A percentile compares a stretch with the other conserved stretches of the same genome.
Evolutionary conservation across 306 rosid genomes (phyloP).

Genomic region (Alnus glutinosa): DNA sequence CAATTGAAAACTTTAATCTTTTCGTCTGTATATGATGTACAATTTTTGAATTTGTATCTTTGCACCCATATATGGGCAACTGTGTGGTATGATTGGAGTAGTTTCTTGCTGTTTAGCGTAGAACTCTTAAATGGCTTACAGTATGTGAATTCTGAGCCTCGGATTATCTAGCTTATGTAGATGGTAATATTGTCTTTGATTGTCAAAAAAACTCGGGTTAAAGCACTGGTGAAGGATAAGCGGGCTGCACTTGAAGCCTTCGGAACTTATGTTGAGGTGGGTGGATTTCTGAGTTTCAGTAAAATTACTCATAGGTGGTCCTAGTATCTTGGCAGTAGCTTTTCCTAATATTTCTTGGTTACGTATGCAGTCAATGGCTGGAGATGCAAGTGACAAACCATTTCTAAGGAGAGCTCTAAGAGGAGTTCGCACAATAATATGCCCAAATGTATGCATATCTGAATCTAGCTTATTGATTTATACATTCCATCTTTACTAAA

Average conservation of each 20-base stretch:
- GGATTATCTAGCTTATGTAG: slow-evolving; percentile 52
- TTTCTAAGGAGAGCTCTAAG: slow-evolving; percentile 69
- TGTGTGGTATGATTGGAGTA: not conserved
- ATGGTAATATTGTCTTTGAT: slow-evolving; percentile 90
- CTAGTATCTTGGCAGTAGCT: not conserved
- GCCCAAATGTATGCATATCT: slow-evolving; percentile 71
- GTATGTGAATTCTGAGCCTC: slow-evolving; percentile 32
- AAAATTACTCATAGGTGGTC: slow-evolving; percentile 6
- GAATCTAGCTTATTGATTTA: slow-evolving; percentile 12
- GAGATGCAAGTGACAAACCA: slow-evolving; percentile 64
- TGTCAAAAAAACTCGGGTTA: slow-evolving; percentile 72
- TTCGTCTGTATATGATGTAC: not conserved
- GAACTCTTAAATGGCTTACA: slow-evolving; percentile 25
- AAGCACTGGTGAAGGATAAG: slow-evolving; percentile 85
- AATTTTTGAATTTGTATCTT: too few species aligned
- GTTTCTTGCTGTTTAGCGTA: slow-evolving; percentile 5
- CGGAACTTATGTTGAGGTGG: slow-evolving; percentile 92
- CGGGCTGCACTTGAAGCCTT: slow-evolving; percentile 88
- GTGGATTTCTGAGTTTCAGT: slow-evolving; percentile 22
- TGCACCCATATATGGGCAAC: too few species aligned
- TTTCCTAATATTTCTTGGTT: not conserved
- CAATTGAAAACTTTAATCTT: not conserved
- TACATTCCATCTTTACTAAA: not conserved
- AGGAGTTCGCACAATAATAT: slow-evolving; percentile 83
- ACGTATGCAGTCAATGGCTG: slow-evolving; percentile 60